Base-by-base conservation (phyloP, 1,284 basidiomycete species). In the Hemileia vastatrix region DNA sequence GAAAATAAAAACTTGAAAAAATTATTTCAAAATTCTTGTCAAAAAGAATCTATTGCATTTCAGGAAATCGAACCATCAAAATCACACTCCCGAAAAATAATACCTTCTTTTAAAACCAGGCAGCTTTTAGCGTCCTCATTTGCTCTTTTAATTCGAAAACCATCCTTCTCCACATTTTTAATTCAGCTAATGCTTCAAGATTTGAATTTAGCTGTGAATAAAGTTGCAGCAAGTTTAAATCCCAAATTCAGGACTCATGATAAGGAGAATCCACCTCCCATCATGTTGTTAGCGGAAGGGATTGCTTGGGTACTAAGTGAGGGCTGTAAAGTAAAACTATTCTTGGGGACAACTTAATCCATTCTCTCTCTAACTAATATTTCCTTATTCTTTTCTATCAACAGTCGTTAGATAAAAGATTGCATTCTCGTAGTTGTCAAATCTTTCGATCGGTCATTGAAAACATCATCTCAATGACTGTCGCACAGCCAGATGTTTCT, bases 201-300 rank as follows among this genome's bases (percentile, higher is more conserved):
- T 36, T 32, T 63, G 24, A 50, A 51, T 6, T 2, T 31, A 2
- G 49, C 57, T 4, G 61, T n/a, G n/a, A n/a, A n/a, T n/a, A n/a
- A n/a, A n/a, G n/a, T n/a, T n/a, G n/a, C n/a, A n/a, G n/a, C n/a
- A n/a, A n/a, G n/a, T n/a, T n/a, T n/a, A n/a, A n/a, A n/a, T n/a
- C n/a, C n/a, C n/a, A n/a, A n/a, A n/a, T n/a, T n/a, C n/a, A n/a
- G n/a, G n/a, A n/a, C n/a, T n/a, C n/a, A n/a, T n/a, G n/a, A n/a
- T n/a, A n/a, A n/a, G n/a, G n/a, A n/a, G n/a, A n/a, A n/a, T n/a
- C n/a, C n/a, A n/a, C n/a, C n/a, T n/a, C n/a, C n/a, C n/a, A n/a
- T n/a, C n/a, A n/a, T n/a, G n/a, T 33, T 63, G 19, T 63, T 63
- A 40, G 61, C 61, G 15, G 61, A 63, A 31, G 61, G 61, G 13